Conservation (phyloP, 768 basidiomycete genomes). For the Porpolomopsis calyptriformis region DNA sequence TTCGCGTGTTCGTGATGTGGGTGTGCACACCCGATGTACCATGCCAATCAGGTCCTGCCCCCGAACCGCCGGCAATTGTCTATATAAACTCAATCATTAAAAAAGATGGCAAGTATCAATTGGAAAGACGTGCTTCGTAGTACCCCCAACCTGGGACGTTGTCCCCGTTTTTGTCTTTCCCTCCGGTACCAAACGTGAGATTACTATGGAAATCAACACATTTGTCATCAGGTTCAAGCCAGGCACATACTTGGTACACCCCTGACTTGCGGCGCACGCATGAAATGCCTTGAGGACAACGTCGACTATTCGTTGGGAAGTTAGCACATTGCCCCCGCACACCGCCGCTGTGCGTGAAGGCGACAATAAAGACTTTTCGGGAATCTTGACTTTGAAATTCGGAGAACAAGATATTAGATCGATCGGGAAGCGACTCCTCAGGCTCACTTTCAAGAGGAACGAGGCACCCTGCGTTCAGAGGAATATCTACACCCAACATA, state of each 20-base stretch:
- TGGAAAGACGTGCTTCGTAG: slow-evolving; percentile 46
- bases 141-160: slow-evolving; percentile 82
- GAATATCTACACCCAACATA: slow-evolving; percentile 81
- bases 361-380: slow-evolving; percentile 63
- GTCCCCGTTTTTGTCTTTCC: slow-evolving; percentile 73
- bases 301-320: slow-evolving; percentile 89
- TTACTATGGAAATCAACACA: slow-evolving; percentile 38
- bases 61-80: slow-evolving; percentile 92
- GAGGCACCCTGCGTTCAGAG: slow-evolving; percentile 88
- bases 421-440: background rate
- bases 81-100: slow-evolving; percentile 19
- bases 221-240: background rate
- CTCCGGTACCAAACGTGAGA: slow-evolving; percentile 80
- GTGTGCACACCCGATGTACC: slow-evolving; percentile 92
- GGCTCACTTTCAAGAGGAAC: slow-evolving; percentile 68
- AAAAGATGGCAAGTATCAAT: slow-evolving; percentile 7
- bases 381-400: slow-evolving; percentile 53
- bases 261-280: slow-evolving; percentile 86
- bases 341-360: slow-evolving; percentile 85
- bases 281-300: slow-evolving; percentile 89
- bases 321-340: slow-evolving; percentile 87
- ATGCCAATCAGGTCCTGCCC: slow-evolving; percentile 82
- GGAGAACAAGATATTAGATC: background rate
- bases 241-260: slow-evolving; percentile 72
- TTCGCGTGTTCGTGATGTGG: slow-evolving; percentile 87